A percentile compares a stretch with the other conserved stretches of the same genome.
These are phyloP conservation scores for Pezicula carpinea DNA, from an alignment of 2,329 filamentous ascomycete species.

Conservation along the genomic window DNA sequence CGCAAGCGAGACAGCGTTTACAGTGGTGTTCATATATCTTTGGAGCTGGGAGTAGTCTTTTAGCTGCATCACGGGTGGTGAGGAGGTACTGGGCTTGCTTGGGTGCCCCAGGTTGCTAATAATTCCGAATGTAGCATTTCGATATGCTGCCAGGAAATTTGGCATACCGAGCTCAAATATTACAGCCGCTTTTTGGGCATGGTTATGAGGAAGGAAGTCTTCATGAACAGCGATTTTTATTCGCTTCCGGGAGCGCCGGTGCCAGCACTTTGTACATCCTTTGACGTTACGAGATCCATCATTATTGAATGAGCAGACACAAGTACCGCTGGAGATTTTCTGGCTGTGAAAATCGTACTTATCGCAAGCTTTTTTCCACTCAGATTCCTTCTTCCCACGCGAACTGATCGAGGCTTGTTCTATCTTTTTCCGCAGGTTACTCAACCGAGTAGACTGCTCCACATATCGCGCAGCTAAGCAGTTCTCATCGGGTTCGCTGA, in stretches of 20 bases:
- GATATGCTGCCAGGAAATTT: constrained; percentile 38
- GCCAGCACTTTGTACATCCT: constrained; percentile 40
- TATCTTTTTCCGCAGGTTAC: constrained; percentile 30
- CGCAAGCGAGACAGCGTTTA: constrained; percentile 20
- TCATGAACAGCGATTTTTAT: constrained; percentile 44
- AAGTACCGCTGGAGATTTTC: constrained; percentile 29
- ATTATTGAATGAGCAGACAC: constrained; percentile 23
- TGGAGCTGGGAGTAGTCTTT: constrained; percentile 17
- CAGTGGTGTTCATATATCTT: constrained; percentile 6
- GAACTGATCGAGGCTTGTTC: constrained; percentile 24
- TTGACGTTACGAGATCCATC: constrained; percentile 29
- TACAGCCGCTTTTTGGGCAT: constrained; percentile 33
- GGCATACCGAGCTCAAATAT: constrained; percentile 49
- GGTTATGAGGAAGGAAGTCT: constrained; percentile 38
- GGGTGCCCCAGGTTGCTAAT: constrained; percentile 32
- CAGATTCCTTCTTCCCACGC: constrained; percentile 31
- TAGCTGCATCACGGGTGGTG: constrained; percentile 16
- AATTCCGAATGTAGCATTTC: constrained; percentile 46
- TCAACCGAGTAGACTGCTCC: constrained; percentile 16
- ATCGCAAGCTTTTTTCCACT: constrained; percentile 31
- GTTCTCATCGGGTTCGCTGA: constrained; percentile 35
- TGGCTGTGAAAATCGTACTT: constrained; percentile 34
- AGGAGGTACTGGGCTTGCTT: constrained; percentile 7
- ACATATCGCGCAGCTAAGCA: constrained; percentile 26
- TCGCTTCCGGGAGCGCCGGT: constrained; percentile 29